A percentile compares a stretch with the other conserved stretches of the same genome.
Conservation (phyloP, 805 yeast genomes). For the Candida nemodendra region DNA sequence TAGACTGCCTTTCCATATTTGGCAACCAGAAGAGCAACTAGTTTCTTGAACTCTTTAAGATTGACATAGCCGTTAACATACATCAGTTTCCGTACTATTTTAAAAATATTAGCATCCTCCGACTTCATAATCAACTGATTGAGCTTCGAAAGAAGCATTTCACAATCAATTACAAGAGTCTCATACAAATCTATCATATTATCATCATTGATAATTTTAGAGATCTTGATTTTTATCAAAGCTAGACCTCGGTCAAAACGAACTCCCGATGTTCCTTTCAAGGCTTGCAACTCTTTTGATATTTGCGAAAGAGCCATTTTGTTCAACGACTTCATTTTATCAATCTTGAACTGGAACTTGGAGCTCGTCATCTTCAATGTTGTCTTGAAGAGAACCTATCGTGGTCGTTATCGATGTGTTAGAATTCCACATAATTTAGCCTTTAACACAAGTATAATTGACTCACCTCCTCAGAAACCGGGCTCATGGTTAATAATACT, state of each 20-base stretch:
- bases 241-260: slow-evolving; percentile 25
- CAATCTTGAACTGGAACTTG: slow-evolving; percentile 26
- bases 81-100: slow-evolving; percentile 18
- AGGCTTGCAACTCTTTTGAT: slow-evolving; percentile 20
- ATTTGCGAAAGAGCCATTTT: slow-evolving; percentile 22
- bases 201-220: slow-evolving; percentile 25
- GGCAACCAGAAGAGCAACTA: slow-evolving; percentile 20
- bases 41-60: slow-evolving; percentile 25
- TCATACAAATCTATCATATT: slow-evolving; percentile 25
- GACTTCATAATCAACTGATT: slow-evolving; percentile 14
- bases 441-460: too few species aligned
- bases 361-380: slow-evolving; percentile 27
- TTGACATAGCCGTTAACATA: slow-evolving; percentile 19
- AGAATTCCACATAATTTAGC: not conserved
- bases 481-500: too few species aligned
- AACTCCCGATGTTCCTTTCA: slow-evolving; percentile 11
- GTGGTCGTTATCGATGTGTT: not conserved
- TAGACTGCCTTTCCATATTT: slow-evolving; percentile 26
- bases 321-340: slow-evolving; percentile 26
- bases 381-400: slow-evolving; percentile 22
- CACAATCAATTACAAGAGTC: slow-evolving; percentile 23
- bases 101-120: slow-evolving; percentile 17
- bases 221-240: slow-evolving; percentile 18
- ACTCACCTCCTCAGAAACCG: too few species aligned
- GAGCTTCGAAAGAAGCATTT: slow-evolving; percentile 23